Evolutionary conservation across 495 filamentous ascomycete genomes (phyloP).

Genomic region (Chaetomium tenue): DNA sequence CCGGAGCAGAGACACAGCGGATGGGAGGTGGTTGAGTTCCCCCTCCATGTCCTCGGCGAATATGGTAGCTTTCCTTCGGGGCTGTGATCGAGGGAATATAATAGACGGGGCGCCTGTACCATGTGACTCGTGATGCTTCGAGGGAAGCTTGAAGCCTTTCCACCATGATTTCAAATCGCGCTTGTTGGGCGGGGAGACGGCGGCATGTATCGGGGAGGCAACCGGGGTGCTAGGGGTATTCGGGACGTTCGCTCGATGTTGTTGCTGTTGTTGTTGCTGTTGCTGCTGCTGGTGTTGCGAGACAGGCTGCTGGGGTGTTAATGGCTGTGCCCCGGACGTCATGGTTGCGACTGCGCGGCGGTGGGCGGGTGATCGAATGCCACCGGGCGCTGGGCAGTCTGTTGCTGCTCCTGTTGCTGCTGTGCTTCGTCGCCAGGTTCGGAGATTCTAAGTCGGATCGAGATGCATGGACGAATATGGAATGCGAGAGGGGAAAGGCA

Average conservation of each 20-base stretch:
- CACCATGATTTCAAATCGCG: slow-evolving; percentile 88
- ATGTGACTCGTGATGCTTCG: slow-evolving; percentile 73
- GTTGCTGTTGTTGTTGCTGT: slow-evolving; percentile 16
- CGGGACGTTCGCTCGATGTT: slow-evolving; percentile 21
- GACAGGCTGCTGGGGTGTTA: slow-evolving; percentile 23
- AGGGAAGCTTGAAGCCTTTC: slow-evolving; percentile 77
- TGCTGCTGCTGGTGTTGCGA: slow-evolving; percentile 23
- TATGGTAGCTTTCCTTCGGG: slow-evolving; percentile 20
- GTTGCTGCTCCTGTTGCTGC: background rate
- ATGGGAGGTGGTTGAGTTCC: slow-evolving; percentile 20
- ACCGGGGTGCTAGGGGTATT: slow-evolving; percentile 24
- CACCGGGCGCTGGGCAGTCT: slow-evolving; percentile 24
- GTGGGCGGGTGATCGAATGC: slow-evolving; percentile 26
- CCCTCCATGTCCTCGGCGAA: slow-evolving; percentile 30
- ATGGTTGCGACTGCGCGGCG: slow-evolving; percentile 33
- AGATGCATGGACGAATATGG: slow-evolving; percentile 17
- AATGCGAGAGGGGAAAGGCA: background rate
- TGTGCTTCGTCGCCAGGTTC: slow-evolving; percentile 23
- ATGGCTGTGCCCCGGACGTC: slow-evolving; percentile 33
- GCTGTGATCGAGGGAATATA: slow-evolving; percentile 17
- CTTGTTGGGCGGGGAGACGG: slow-evolving; percentile 64
- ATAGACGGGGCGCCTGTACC: slow-evolving; percentile 52
- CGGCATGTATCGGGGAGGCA: slow-evolving; percentile 31
- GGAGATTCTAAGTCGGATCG: slow-evolving; percentile 9
- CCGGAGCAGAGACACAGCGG: slow-evolving; percentile 23